phyloP scores from a whole-genome alignment of 108 stramenopile species.

The Nitzschia putrida region DNA sequence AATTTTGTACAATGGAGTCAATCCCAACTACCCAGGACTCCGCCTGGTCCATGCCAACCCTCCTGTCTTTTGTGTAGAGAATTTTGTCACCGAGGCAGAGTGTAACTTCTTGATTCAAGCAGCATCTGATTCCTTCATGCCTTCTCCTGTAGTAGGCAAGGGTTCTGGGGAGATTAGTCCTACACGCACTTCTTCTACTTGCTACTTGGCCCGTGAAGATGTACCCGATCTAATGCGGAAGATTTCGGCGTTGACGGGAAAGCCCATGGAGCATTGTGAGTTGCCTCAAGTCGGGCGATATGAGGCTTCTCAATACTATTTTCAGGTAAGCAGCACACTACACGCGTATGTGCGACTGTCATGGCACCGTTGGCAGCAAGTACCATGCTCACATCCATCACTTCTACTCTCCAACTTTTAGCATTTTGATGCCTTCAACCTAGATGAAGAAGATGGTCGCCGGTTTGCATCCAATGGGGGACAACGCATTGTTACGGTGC shows the following conservation, averaged over 20 bases:
- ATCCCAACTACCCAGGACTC: conserved; percentile 78
- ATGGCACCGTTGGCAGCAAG: too few relatives aligned
- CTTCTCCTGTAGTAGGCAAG: conserved; percentile 85
- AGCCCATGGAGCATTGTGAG: conserved; percentile 85
- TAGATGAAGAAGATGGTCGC: conserved; percentile 79
- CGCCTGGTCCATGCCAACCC: conserved; percentile 65
- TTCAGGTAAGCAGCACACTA: conserved; percentile 32
- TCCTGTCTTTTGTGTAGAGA: conserved; percentile 70
- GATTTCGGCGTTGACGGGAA: conserved; percentile 71
- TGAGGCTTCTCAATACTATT: conserved; percentile 75
- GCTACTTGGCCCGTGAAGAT: conserved; percentile 86
- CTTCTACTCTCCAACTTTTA: background rate
- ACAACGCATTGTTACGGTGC: conserved; percentile 92
- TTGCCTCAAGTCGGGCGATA: conserved; percentile 94
- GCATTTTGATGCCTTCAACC: conserved; percentile 91
- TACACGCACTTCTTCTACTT: conserved; percentile 75
- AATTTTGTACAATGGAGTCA: conserved; percentile 85
- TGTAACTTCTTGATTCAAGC: conserved; percentile 75
- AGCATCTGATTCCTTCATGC: conserved; percentile 73
- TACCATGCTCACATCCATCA: background rate
- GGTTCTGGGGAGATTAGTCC: conserved; percentile 73
- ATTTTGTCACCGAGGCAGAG: conserved; percentile 75
- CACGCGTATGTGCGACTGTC: background rate
- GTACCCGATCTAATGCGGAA: conserved; percentile 75
- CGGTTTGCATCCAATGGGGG: conserved; percentile 91